These are phyloP conservation scores for Viola odorata DNA, from an alignment of 345 rosid genomes.

Conservation along the genomic window DNA sequence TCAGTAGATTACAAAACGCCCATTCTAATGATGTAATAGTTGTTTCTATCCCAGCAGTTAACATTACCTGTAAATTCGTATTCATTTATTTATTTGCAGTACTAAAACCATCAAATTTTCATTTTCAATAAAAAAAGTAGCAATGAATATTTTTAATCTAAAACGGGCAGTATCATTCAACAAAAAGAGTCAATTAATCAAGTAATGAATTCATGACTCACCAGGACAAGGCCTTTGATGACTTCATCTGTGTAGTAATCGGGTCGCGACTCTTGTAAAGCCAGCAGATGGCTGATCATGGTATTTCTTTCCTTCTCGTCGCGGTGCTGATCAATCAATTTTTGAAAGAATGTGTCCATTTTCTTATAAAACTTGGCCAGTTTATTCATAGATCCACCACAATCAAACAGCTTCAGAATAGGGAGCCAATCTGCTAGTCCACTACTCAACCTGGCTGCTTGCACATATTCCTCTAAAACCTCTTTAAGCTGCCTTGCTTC, in stretches of 20 bases:
- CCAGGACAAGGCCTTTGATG: slow-evolving; percentile 11
- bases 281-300: slow-evolving; percentile 8
- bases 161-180: too few relatives aligned
- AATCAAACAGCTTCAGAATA: neutral
- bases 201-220: neutral
- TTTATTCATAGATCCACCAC: neutral
- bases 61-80: neutral
- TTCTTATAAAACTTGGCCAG: neutral
- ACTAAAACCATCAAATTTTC: too few relatives aligned
- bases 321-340: slow-evolving; percentile 5
- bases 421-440: neutral
- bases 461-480: neutral
- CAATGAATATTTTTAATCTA: too few relatives aligned
- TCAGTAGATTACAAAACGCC: neutral
- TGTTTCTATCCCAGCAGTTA: neutral
- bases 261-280: slow-evolving; percentile 6
- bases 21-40: neutral
- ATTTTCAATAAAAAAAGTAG: too few relatives aligned
- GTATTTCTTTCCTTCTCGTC: slow-evolving; percentile 1
- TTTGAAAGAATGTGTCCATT: neutral
- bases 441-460: neutral
- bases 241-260: slow-evolving; percentile 4
- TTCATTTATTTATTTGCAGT: too few relatives aligned
- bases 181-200: neutral
- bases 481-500: neutral